Base-by-base conservation (phyloP, 306 rosid species). In the Prunus mongolica region DNA sequence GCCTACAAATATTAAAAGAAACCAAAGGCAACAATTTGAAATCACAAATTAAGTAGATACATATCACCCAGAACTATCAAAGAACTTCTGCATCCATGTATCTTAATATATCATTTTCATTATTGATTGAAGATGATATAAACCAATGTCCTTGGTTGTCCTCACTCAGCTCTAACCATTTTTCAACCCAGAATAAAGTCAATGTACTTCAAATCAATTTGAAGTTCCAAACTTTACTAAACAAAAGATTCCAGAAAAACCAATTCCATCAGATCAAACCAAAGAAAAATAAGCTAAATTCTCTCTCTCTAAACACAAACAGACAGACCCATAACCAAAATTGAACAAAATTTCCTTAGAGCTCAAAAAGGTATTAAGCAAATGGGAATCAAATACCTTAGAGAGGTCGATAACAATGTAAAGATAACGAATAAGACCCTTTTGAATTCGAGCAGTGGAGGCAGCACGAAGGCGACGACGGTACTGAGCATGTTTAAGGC, bases 341-440 rank as follows among this genome's bases (percentile, higher is more conserved):
- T 14, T 67, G 27, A 61, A 38, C 1, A 46, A 19, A 51, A 56
- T 56, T 56, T 56, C 62, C 30, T 9, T 4, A 22, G 22, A 8
- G 16, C 34, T 30, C 14, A 71, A 49, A 67, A 69, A 49, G 74
- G 69, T 56, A 38, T 32, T 9, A 8, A 77, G 56, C 61, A 30
- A 47, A 77, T 60, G 83, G 63, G 49, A 79, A 72, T 41, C 16
- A 63, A 56, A 64, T 76, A 95, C 98, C 97, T 84, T 92, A 50
- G 98, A 92, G 74, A 92, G 82, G 81, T 95, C 98, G 60, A 89
- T 85, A 44, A 92, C 81, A 74, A 92, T 66, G 78, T 83, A 95
- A 6, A 95, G 85, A 69, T 89, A 95, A 55, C 97, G 97, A 81
- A 95, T 95, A 65, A 95, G 96, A 50, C 98, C 98, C 91, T 92